phyloP scores from a whole-genome alignment of 345 rosid species.

The Murraya paniculata region DNA sequence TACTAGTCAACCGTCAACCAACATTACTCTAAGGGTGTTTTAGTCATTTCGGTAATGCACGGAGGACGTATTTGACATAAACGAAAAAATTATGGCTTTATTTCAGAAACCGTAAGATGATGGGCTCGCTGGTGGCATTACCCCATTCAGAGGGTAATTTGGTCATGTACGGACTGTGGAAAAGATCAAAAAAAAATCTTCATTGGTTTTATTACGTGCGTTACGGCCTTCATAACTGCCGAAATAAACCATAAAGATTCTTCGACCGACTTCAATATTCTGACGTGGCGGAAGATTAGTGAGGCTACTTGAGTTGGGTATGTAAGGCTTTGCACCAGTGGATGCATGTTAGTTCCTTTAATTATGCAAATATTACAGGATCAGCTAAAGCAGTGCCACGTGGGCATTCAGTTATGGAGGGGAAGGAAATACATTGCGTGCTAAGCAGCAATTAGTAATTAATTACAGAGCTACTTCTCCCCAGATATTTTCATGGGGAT shows the following conservation, averaged over 20 bases:
- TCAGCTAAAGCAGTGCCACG: neutral
- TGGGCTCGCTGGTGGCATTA: neutral
- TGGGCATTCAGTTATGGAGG: neutral
- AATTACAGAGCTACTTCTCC: neutral
- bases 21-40: neutral
- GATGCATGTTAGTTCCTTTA: neutral
- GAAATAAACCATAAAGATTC: neutral
- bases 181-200: neutral
- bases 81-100: too few relatives aligned
- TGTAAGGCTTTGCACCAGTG: neutral
- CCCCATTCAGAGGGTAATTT: neutral
- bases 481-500: slow-evolving; percentile 29
- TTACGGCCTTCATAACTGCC: neutral
- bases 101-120: neutral
- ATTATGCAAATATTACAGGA: neutral
- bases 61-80: neutral
- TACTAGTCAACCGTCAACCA: too few relatives aligned
- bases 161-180: neutral
- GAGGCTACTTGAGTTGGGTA: neutral
- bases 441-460: neutral
- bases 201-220: neutral
- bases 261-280: neutral
- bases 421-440: slow-evolving; percentile 10
- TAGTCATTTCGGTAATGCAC: neutral
- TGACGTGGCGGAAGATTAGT: neutral